Evolutionary conservation across 2,329 filamentous ascomycete species (phyloP).

Genomic region (Scedosporium minutisporum): DNA sequence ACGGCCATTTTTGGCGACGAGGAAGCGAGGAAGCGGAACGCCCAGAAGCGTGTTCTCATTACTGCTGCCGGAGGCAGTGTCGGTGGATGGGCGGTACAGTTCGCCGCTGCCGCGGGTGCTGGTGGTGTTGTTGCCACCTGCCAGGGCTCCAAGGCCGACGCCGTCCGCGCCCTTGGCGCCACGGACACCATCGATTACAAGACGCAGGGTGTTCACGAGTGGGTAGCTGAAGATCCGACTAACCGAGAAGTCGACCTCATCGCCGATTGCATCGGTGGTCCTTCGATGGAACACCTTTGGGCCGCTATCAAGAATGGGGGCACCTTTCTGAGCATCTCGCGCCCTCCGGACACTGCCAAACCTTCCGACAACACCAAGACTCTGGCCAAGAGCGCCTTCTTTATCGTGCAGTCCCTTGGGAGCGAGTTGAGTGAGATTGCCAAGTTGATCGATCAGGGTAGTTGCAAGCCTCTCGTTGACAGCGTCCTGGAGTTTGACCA

Average conservation of each 20-base stretch:
- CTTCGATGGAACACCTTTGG: conserved; percentile 22
- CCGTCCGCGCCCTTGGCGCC: conserved; percentile 22
- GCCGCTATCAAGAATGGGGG: conserved; percentile 23
- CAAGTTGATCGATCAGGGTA: conserved; percentile 22
- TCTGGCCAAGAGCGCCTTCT: conserved; percentile 22
- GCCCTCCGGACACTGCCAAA: conserved; percentile 15
- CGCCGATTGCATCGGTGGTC: conserved; percentile 27
- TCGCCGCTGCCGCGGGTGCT: conserved; percentile 23
- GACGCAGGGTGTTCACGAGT: conserved; percentile 18
- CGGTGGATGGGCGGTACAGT: conserved; percentile 28
- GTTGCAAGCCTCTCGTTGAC: conserved; percentile 23
- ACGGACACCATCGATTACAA: conserved; percentile 27
- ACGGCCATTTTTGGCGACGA: conserved; percentile 18
- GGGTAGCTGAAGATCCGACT: conserved; percentile 18
- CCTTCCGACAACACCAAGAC: conserved; percentile 19
- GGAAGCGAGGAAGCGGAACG: conserved; percentile 17
- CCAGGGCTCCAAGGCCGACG: conserved; percentile 18
- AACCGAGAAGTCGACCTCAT: conserved; percentile 22
- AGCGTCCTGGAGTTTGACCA: conserved; percentile 28
- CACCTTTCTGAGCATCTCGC: conserved; percentile 21
- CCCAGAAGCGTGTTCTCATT: conserved; percentile 23
- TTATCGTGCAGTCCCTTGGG: conserved; percentile 26
- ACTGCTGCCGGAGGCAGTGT: conserved; percentile 29
- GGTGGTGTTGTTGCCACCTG: conserved; percentile 25
- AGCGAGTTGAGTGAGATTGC: conserved; percentile 24